Percentiles rank a stretch among this genome's conserved stretches.
Conservation (phyloP, 1,284 basidiomycete species). For the Boletus sp. region DNA sequence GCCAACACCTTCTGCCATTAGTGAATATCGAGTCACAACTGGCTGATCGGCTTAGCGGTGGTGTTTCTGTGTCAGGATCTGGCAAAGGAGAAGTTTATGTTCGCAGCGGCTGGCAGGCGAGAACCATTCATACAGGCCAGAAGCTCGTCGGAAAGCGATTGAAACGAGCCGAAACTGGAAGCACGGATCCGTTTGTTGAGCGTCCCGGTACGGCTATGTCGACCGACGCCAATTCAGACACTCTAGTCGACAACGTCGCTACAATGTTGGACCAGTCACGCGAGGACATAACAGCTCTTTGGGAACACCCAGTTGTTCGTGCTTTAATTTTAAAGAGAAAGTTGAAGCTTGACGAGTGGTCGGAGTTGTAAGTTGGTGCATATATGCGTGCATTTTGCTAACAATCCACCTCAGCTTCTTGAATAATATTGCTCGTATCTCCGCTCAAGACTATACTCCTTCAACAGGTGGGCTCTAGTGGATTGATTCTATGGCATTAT, state of each 20-base stretch:
- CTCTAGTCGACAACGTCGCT: constrained; percentile 56
- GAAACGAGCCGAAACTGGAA: constrained; percentile 20
- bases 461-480: constrained; percentile 51
- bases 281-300: constrained; percentile 63
- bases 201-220: constrained; percentile 27
- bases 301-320: constrained; percentile 65
- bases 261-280: constrained; percentile 52
- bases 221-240: constrained; percentile 39
- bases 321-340: constrained; percentile 62
- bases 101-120: constrained; percentile 73
- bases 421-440: constrained; percentile 64
- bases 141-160: constrained; percentile 29
- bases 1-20: constrained; percentile 56
- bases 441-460: constrained; percentile 63
- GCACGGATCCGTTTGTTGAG: constrained; percentile 14
- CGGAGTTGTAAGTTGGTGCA: constrained; percentile 64
- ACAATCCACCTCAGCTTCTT: constrained; percentile 53
- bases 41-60: constrained; percentile 67
- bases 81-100: constrained; percentile 71
- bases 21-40: constrained; percentile 58
- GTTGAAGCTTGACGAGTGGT: constrained; percentile 77
- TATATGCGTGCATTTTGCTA: constrained; percentile 19
- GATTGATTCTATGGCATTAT: background rate
- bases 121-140: constrained; percentile 50
- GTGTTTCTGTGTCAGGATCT: constrained; percentile 63